Evolutionary conservation across 148 eudicot species (phyloP).

Genomic region (Amaranthus palmeri): DNA sequence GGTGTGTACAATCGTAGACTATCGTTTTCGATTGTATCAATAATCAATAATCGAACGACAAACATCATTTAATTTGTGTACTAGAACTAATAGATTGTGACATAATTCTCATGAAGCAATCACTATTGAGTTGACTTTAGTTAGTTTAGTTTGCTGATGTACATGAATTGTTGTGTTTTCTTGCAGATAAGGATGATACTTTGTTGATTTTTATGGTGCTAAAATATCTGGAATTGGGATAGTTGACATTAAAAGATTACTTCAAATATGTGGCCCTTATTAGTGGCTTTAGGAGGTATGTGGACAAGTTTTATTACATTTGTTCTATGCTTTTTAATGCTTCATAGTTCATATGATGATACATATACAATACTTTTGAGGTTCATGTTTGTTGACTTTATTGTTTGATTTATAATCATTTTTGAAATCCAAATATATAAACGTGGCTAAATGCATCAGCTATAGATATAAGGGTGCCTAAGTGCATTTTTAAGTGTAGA

Average conservation of each 20-base stretch:
- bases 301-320: background rate
- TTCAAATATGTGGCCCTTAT: background rate
- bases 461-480: too few species aligned
- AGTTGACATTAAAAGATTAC: background rate
- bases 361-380: background rate
- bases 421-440: too few species aligned
- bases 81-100: background rate
- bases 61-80: background rate
- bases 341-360: background rate
- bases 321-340: background rate
- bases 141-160: background rate
- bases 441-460: too few species aligned
- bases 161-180: background rate
- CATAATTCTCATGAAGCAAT: background rate
- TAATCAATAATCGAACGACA: background rate
- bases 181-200: background rate
- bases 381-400: background rate
- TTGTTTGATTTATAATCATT: background rate
- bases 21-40: background rate
- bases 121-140: background rate
- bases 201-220: background rate
- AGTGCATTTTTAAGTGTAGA: too few species aligned
- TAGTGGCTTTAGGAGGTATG: background rate
- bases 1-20: background rate
- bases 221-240: background rate